These are phyloP conservation scores for Chionographis japonica DNA, from an alignment of 106 monocot species.

Conservation along the genomic window DNA sequence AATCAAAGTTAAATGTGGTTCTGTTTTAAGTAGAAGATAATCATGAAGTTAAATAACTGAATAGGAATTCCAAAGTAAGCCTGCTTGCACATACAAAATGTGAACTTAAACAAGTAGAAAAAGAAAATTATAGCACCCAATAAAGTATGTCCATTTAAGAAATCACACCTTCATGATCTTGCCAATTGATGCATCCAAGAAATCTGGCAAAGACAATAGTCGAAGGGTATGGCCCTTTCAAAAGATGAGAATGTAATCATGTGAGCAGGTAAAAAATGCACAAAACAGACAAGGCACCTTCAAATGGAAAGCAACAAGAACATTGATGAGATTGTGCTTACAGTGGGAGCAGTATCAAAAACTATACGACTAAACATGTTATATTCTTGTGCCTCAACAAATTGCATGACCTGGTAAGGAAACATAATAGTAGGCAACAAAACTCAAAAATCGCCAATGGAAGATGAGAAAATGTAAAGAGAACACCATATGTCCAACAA, in stretches of 20 bases:
- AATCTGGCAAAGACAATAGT: constrained; percentile 96
- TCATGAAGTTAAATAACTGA: too few species aligned
- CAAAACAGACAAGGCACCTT: background rate
- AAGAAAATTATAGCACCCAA: too few species aligned
- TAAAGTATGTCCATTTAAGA: background rate
- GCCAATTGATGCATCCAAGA: constrained; percentile 92
- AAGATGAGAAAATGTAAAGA: constrained; percentile 1
- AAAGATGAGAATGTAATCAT: background rate
- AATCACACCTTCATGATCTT: constrained; percentile 78
- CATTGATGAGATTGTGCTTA: constrained; percentile 22
- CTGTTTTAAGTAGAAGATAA: too few species aligned
- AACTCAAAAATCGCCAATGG: background rate
- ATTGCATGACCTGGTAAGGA: constrained; percentile 88
- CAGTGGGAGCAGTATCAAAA: constrained; percentile 98
- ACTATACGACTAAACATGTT: constrained; percentile 93
- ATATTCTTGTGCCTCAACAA: constrained; percentile 89
- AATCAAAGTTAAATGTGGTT: too few species aligned
- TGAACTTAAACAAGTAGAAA: background rate
- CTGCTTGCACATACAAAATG: background rate
- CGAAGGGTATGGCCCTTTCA: constrained; percentile 90
- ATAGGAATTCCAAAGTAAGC: too few species aligned
- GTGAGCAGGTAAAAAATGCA: background rate
- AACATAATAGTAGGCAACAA: background rate
- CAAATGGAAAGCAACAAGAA: background rate
- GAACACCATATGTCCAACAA: background rate